phyloP scores from a whole-genome alignment of 345 rosid genomes.

The Alliaria petiolata region DNA sequence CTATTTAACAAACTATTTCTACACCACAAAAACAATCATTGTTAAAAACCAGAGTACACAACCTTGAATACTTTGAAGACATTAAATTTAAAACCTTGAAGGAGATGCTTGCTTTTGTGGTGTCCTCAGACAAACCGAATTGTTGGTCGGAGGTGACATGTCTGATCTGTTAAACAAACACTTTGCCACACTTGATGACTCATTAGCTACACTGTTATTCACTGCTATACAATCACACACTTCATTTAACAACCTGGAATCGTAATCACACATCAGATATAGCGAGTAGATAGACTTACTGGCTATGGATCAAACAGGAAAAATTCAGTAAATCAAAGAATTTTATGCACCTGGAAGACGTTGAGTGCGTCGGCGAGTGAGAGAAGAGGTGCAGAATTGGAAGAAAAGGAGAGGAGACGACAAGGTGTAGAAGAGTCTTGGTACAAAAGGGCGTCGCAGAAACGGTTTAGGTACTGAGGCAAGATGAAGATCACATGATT shows the following conservation, averaged over 20 bases:
- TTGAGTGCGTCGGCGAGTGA: constrained; percentile 88
- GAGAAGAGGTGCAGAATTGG: constrained; percentile 53
- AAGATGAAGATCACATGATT: too few relatives aligned
- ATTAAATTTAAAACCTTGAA: too few relatives aligned
- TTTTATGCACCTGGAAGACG: constrained; percentile 44
- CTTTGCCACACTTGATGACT: constrained; percentile 55
- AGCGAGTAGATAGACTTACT: too few relatives aligned
- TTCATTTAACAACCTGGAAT: too few relatives aligned
- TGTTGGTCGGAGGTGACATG: constrained; percentile 38
- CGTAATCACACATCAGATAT: too few relatives aligned
- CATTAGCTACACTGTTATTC: constrained; percentile 10
- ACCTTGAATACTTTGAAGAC: too few relatives aligned
- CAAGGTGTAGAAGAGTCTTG: constrained; percentile 74
- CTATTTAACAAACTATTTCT: too few relatives aligned
- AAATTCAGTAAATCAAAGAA: neutral
- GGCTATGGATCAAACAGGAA: neutral
- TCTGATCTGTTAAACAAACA: constrained; percentile 56
- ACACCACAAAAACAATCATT: too few relatives aligned
- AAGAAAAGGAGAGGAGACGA: constrained; percentile 67
- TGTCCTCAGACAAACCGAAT: constrained; percentile 51
- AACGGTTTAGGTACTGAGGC: constrained; percentile 67
- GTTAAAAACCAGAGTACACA: too few relatives aligned
- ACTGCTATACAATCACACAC: too few relatives aligned
- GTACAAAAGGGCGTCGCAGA: constrained; percentile 61
- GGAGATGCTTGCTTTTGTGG: constrained; percentile 46